Percentiles rank a stretch among this genome's conserved stretches.
Conservation (phyloP, 192 early-diverging fungal genomes). For the Coemansia sp. region DNA sequence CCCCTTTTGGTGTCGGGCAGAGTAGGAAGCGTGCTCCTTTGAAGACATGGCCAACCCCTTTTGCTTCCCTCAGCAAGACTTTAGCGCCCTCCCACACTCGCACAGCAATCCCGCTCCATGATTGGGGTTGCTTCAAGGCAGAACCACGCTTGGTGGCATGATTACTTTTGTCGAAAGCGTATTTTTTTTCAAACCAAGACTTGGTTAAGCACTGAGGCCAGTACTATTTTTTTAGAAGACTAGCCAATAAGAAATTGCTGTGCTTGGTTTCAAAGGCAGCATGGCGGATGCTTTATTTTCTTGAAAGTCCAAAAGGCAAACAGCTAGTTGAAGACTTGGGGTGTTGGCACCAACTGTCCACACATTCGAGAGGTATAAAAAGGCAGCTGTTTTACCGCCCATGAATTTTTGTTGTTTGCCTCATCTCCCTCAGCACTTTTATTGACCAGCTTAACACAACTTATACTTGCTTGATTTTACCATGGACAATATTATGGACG, state of each 20-base stretch:
- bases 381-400: neutral
- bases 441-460: neutral
- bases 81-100: neutral
- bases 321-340: too few relatives aligned
- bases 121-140: neutral
- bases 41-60: neutral
- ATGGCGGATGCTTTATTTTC: neutral
- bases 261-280: neutral
- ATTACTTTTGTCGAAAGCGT: neutral
- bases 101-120: neutral
- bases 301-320: neutral
- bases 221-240: too few relatives aligned
- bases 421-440: neutral
- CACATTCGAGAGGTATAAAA: neutral
- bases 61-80: neutral
- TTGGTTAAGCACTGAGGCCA: too few relatives aligned
- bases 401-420: neutral
- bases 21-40: neutral
- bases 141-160: neutral
- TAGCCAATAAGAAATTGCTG: neutral
- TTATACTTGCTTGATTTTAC: neutral
- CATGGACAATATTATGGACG: too few relatives aligned
- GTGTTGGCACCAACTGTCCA: neutral
- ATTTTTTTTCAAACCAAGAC: neutral
- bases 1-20: neutral